phyloP scores from a whole-genome alignment of 2,329 filamentous ascomycete species.

The Myrmaecium sp. region DNA sequence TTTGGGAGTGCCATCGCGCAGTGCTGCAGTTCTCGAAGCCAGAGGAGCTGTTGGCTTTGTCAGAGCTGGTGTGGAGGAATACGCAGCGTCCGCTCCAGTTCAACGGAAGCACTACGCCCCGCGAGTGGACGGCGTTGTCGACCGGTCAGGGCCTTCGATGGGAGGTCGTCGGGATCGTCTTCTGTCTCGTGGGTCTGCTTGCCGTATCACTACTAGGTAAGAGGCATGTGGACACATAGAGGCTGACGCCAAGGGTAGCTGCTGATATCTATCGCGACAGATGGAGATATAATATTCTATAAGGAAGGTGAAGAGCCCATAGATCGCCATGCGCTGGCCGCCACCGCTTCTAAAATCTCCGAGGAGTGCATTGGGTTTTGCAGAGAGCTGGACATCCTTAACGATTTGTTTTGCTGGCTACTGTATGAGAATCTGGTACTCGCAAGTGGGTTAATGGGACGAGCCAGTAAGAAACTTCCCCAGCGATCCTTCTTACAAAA shows the following conservation, averaged over 20 bases:
- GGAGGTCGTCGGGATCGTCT: slow-evolving; percentile 26
- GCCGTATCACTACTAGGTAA: slow-evolving; percentile 14
- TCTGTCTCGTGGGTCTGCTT: slow-evolving; percentile 21
- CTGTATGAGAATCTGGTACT: slow-evolving; percentile 14
- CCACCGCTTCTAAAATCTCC: no score
- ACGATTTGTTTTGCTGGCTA: slow-evolving; percentile 18
- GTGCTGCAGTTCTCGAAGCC: slow-evolving; percentile 10
- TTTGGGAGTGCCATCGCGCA: slow-evolving; percentile 14
- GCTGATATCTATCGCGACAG: no score
- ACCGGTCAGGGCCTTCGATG: slow-evolving; percentile 25
- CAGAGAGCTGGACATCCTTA: slow-evolving; percentile 14
- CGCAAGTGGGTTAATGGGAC: slow-evolving; percentile 12
- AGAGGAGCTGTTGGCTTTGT: slow-evolving; percentile 18
- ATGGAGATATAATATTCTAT: slow-evolving; percentile 17
- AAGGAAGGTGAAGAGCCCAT: slow-evolving; percentile 12
- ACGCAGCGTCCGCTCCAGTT: slow-evolving; percentile 20
- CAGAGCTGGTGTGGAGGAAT: slow-evolving; percentile 26
- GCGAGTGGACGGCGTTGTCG: slow-evolving; percentile 20
- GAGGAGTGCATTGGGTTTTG: slow-evolving; percentile 18
- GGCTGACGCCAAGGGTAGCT: no score
- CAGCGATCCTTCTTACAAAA: not conserved
- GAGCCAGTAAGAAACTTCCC: slow-evolving; percentile 11
- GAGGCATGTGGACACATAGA: no score
- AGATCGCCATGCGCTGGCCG: slow-evolving; percentile 10
- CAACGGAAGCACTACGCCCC: slow-evolving; percentile 19